phyloP scores from a whole-genome alignment of 495 filamentous ascomycete genomes.

The Daldinia concentrica region DNA sequence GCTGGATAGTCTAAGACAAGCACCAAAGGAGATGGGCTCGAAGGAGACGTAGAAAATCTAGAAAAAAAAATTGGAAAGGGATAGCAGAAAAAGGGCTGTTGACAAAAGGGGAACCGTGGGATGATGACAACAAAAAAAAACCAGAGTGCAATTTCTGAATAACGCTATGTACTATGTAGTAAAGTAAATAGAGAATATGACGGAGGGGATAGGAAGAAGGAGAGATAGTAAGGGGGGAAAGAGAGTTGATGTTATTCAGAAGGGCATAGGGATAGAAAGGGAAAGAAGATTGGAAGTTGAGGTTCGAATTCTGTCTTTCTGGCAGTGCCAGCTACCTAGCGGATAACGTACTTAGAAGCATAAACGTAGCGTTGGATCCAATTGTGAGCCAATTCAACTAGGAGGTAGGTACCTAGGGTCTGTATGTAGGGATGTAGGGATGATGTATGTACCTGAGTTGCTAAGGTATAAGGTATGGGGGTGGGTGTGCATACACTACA shows the following conservation, averaged over 20 bases:
- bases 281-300: conserved; percentile 48
- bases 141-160: conserved; percentile 46
- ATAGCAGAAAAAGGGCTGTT: conserved; percentile 41
- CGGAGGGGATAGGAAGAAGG: conserved; percentile 44
- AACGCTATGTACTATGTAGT: conserved; percentile 49
- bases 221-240: conserved; percentile 46
- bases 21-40: conserved; percentile 31
- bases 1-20: conserved; percentile 27
- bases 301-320: conserved; percentile 36
- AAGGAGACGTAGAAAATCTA: conserved; percentile 25
- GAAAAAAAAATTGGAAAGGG: conserved; percentile 34
- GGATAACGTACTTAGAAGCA: conserved; percentile 8
- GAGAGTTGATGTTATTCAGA: conserved; percentile 56
- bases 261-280: conserved; percentile 48
- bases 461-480: not conserved
- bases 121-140: conserved; percentile 48
- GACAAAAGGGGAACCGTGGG: conserved; percentile 37
- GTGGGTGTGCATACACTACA: conserved; percentile 1
- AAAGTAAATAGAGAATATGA: conserved; percentile 47
- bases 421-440: not conserved
- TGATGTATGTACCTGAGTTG: too few species aligned
- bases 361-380: conserved; percentile 27
- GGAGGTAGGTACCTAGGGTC: conserved; percentile 4
- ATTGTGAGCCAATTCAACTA: conserved; percentile 15
- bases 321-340: conserved; percentile 24